Evolutionary conservation across 208 protist species (phyloP).

Genomic region (Leishmania gerbilli): DNA sequence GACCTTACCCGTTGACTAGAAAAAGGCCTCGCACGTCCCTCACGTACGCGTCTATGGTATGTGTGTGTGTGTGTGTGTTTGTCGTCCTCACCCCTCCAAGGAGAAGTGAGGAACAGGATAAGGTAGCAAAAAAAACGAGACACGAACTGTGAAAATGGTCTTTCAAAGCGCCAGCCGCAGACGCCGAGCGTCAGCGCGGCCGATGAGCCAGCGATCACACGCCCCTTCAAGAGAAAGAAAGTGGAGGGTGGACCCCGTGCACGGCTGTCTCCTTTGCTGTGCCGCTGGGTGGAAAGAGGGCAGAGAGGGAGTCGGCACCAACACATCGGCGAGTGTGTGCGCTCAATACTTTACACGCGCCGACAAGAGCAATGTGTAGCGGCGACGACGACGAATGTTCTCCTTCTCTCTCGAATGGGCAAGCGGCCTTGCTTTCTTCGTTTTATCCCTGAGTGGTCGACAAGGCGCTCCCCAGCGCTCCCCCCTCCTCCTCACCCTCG

Average conservation of each 20-base stretch:
- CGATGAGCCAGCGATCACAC: background rate
- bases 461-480: background rate
- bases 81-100: background rate
- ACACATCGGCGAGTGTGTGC: background rate
- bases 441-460: background rate
- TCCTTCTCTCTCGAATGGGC: background rate
- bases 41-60: slow-evolving; percentile 16
- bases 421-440: background rate
- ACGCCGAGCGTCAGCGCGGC: background rate
- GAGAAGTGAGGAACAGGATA: background rate
- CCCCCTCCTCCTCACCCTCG: background rate
- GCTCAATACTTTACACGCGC: background rate
- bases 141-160: background rate
- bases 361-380: background rate
- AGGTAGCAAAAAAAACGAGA: background rate
- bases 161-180: background rate
- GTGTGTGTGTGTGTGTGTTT: background rate
- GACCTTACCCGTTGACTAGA: background rate
- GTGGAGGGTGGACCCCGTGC: background rate
- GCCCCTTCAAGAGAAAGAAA: background rate
- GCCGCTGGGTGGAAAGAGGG: background rate
- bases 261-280: background rate
- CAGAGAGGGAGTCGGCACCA: background rate
- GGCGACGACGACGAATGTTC: background rate
- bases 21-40: background rate